Conservation (phyloP, 2,329 filamentous ascomycete species). For the Alternaria sp. region DNA sequence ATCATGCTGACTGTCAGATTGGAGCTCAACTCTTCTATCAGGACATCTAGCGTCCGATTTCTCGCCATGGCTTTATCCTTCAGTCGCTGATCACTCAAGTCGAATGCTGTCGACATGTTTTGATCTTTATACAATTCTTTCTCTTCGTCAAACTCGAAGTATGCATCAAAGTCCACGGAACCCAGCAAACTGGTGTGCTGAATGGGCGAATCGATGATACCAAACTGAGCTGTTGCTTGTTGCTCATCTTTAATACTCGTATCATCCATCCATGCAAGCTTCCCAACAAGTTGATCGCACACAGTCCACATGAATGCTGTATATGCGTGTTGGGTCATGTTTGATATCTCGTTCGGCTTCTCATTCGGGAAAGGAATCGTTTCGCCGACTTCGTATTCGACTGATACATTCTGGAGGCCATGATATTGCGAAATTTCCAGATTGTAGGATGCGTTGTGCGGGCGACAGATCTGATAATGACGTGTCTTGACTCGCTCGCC, state of each 20-base stretch:
- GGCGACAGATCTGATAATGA: slow-evolving; percentile 24
- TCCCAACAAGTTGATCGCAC: slow-evolving; percentile 26
- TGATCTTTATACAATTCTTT: neutral
- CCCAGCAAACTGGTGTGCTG: slow-evolving; percentile 1
- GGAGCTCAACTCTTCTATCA: neutral
- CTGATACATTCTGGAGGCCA: neutral
- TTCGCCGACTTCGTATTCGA: neutral
- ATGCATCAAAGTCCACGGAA: neutral
- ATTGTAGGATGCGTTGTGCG: neutral
- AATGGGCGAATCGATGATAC: neutral
- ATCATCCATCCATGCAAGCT: slow-evolving; percentile 16
- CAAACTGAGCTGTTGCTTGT: neutral
- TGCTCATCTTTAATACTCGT: neutral
- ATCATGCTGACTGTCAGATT: neutral
- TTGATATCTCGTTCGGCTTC: neutral
- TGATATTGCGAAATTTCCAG: neutral
- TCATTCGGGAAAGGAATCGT: neutral
- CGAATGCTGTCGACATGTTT: neutral
- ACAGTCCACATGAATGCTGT: slow-evolving; percentile 29
- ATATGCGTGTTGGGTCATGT: slow-evolving; percentile 31
- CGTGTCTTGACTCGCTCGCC: slow-evolving; percentile 14
- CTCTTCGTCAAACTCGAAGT: slow-evolving; percentile 3
- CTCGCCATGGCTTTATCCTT: neutral
- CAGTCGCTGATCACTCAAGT: neutral
- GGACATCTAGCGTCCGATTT: neutral